phyloP scores from a whole-genome alignment of 1,284 basidiomycete genomes.

The Cutaneotrichosporon spelunceum region DNA sequence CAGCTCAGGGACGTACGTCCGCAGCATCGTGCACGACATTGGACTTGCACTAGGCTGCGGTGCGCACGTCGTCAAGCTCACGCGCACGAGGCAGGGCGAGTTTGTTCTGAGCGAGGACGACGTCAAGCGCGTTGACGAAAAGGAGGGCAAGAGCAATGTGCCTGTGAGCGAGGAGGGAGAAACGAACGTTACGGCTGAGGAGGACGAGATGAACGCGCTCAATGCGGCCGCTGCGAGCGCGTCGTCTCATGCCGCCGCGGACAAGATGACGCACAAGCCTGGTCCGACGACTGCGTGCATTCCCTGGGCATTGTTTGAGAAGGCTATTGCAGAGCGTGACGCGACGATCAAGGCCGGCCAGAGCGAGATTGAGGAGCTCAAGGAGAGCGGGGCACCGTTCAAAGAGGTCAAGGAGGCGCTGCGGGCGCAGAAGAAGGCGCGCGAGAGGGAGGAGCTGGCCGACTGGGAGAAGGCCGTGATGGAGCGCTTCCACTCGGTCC shows the following conservation, averaged over 20 bases:
- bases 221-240: background rate
- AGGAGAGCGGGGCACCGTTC: conserved; percentile 51
- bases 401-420: conserved; percentile 31
- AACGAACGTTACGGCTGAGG: conserved; percentile 11
- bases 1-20: conserved; percentile 94
- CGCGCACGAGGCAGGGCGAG: conserved; percentile 76
- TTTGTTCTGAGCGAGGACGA: conserved; percentile 59
- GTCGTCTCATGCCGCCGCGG: conserved; percentile 3
- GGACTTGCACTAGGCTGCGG: conserved; percentile 75
- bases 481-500: conserved; percentile 41
- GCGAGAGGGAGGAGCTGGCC: conserved; percentile 28
- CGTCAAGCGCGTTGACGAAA: conserved; percentile 18
- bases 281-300: conserved; percentile 56
- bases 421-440: conserved; percentile 59
- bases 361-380: conserved; percentile 46
- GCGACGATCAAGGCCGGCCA: conserved; percentile 52
- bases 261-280: conserved; percentile 1
- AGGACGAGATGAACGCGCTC: conserved; percentile 7
- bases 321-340: conserved; percentile 56
- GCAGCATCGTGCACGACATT: conserved; percentile 86
- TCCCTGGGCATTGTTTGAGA: conserved; percentile 73
- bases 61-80: conserved; percentile 85
- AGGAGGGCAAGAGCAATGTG: conserved; percentile 20
- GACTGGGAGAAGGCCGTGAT: conserved; percentile 51
- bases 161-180: conserved; percentile 26